phyloP scores from a whole-genome alignment of 1,139 yeast species.

The Lodderomyces pseudojiufengensis region DNA sequence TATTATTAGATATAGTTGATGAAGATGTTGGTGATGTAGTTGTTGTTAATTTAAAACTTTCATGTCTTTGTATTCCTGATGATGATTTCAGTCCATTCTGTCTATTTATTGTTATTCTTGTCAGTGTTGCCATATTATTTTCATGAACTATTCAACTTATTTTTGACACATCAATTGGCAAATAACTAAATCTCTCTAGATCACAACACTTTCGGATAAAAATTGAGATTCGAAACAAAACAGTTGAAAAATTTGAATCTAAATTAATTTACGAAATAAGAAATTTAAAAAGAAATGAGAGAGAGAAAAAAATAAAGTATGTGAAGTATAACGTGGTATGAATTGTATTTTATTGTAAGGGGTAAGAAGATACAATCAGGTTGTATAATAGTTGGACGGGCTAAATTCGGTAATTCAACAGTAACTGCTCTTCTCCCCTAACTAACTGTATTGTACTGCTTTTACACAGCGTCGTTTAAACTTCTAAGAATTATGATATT shows the following conservation, averaged over 20 bases:
- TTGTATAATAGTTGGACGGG: no score
- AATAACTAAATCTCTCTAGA: not conserved
- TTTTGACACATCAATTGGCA: not conserved
- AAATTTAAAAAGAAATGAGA: not conserved
- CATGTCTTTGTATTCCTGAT: not conserved
- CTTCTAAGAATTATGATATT: no score
- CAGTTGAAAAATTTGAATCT: no score
- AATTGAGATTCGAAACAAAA: no score
- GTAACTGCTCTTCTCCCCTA: no score
- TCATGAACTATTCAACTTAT: not conserved
- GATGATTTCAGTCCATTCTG: not conserved
- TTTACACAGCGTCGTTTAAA: no score
- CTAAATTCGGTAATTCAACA: no score
- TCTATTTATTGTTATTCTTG: conserved; percentile 4
- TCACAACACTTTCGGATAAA: no score
- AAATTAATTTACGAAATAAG: not conserved
- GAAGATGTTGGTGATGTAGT: not conserved
- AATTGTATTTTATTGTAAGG: not conserved
- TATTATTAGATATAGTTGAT: not conserved
- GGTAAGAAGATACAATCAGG: no score
- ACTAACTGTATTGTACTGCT: no score
- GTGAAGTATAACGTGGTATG: not conserved
- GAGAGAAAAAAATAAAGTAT: not conserved
- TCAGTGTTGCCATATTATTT: conserved; percentile 7
- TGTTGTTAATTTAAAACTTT: conserved; percentile 1